Evolutionary conservation across 345 rosid genomes (phyloP).

Genomic region (Citrus inodora): DNA sequence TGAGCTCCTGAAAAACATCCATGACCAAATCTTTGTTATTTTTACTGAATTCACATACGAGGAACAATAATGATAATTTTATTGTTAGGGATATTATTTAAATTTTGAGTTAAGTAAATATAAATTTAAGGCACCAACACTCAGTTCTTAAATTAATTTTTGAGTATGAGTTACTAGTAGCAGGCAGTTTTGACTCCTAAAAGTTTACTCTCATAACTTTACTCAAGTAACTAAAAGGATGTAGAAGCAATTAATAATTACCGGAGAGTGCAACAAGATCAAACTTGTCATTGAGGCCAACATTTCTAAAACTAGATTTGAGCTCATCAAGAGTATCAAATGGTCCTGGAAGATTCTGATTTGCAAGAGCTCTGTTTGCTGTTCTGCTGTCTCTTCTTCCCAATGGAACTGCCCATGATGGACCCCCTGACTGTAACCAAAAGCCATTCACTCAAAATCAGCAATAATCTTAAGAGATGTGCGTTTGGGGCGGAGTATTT

Average conservation of each 20-base stretch:
- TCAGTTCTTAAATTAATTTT: no score
- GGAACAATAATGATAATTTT: no score
- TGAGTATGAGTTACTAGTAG: no score
- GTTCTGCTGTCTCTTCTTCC: conserved; percentile 37
- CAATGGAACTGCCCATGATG: conserved; percentile 21
- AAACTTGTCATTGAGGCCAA: conserved; percentile 17
- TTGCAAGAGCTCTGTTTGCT: conserved; percentile 22
- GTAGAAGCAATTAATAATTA: not conserved
- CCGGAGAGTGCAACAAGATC: conserved; percentile 29
- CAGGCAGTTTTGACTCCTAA: no score
- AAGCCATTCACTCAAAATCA: not conserved
- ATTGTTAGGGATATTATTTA: no score
- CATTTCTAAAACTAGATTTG: conserved; percentile 9
- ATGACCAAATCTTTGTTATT: no score
- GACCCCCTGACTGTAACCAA: conserved; percentile 33
- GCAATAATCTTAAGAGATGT: not conserved
- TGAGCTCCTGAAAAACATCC: conserved; percentile 44
- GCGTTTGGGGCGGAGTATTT: no score
- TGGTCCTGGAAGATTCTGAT: conserved; percentile 15
- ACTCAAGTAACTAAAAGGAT: no score
- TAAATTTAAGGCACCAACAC: no score
- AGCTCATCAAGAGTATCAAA: not conserved
- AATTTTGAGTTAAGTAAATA: no score
- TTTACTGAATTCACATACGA: no score
- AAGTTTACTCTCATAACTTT: no score